phyloP scores from a whole-genome alignment of 2,329 filamentous ascomycete genomes.

The Huntiella bhutanensis region DNA sequence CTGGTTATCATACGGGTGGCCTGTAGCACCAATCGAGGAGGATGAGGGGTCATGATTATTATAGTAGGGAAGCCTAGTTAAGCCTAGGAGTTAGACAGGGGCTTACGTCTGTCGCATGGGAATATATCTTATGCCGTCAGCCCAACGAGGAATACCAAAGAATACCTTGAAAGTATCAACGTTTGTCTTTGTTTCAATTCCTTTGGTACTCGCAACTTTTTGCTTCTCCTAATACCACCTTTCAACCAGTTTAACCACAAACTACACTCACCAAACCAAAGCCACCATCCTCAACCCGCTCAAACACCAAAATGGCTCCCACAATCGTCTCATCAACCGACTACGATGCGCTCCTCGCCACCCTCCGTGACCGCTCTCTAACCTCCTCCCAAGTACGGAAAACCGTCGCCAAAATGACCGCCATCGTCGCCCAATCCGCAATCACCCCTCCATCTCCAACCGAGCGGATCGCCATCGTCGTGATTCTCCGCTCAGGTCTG shows the following conservation, averaged over 20 bases:
- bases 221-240: neutral
- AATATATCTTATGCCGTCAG: too few species aligned
- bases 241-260: neutral
- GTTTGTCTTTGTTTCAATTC: neutral
- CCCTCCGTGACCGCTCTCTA: conserved; percentile 12
- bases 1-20: too few species aligned
- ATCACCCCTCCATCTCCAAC: conserved; percentile 12
- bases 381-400: conserved; percentile 13
- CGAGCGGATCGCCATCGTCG: conserved; percentile 17
- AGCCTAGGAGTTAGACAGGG: too few species aligned
- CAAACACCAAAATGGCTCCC: conserved; percentile 1
- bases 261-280: neutral
- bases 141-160: too few species aligned
- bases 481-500: conserved; percentile 21
- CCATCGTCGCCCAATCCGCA: conserved; percentile 14
- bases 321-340: conserved; percentile 7
- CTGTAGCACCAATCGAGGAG: too few species aligned
- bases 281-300: neutral
- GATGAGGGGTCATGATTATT: too few species aligned
- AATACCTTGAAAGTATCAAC: too few species aligned
- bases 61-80: too few species aligned
- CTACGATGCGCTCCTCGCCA: conserved; percentile 7
- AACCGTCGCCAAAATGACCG: conserved; percentile 14
- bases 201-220: neutral
- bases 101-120: too few species aligned